These are phyloP conservation scores for Cladosporium sp. DNA, from an alignment of 2,329 filamentous ascomycete genomes.

Conservation along the genomic window DNA sequence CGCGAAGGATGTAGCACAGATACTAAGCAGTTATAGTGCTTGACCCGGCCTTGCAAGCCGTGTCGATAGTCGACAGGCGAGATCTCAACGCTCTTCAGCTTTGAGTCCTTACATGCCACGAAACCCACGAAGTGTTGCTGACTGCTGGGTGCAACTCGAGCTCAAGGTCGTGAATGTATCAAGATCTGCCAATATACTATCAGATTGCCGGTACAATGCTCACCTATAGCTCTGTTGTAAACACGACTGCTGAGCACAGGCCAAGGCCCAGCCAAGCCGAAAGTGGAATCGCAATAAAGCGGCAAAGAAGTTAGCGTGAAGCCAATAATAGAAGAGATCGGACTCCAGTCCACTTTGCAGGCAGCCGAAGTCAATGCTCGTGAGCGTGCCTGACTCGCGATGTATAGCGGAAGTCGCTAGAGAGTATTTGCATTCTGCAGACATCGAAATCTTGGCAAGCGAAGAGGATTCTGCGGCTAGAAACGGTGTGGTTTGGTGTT, in stretches of 20 bases:
- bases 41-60: not conserved
- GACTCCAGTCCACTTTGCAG: not conserved
- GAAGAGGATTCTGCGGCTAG: too few species aligned
- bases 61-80: not conserved
- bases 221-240: not conserved
- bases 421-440: too few species aligned
- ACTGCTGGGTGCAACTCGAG: too few species aligned
- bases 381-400: too few species aligned
- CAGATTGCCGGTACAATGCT: not conserved
- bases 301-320: not conserved
- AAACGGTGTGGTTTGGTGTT: too few species aligned
- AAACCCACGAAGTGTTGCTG: not conserved
- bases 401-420: too few species aligned
- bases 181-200: not conserved
- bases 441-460: too few species aligned
- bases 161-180: not conserved
- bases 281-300: not conserved
- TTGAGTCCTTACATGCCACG: not conserved
- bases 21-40: not conserved
- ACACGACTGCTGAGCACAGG: not conserved
- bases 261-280: not conserved
- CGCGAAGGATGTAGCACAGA: constrained; percentile 4
- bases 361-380: not conserved
- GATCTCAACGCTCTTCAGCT: not conserved
- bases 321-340: not conserved